phyloP scores from a whole-genome alignment of 768 basidiomycete species.

The Mycena capillaripes region DNA sequence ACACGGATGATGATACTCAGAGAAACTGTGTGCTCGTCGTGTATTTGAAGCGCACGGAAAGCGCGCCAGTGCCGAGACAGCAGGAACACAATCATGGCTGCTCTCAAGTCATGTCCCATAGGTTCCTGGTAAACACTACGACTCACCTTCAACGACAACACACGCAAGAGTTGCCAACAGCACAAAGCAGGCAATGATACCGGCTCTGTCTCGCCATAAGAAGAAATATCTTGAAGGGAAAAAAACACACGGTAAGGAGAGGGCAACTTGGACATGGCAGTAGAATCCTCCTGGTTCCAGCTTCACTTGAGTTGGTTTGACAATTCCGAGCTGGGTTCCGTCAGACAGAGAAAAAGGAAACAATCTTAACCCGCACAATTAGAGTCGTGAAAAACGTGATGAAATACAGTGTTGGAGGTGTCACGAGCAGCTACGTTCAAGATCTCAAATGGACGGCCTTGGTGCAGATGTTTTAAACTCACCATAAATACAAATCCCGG shows the following conservation, averaged over 20 bases:
- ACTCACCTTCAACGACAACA: slow-evolving; percentile 17
- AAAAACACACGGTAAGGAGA: neutral
- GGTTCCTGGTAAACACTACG: neutral
- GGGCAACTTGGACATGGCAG: slow-evolving; percentile 5
- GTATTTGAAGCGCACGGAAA: slow-evolving; percentile 20
- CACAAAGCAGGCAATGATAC: slow-evolving; percentile 4
- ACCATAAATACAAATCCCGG: neutral
- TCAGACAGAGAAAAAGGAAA: too few relatives aligned
- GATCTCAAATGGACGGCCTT: neutral
- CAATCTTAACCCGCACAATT: neutral
- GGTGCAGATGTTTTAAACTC: neutral
- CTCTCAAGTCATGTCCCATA: neutral
- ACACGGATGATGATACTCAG: slow-evolving; percentile 30
- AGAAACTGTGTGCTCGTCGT: slow-evolving; percentile 23
- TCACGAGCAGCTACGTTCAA: neutral
- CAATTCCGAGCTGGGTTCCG: slow-evolving; percentile 12
- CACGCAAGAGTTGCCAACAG: neutral
- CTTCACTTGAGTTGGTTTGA: slow-evolving; percentile 5
- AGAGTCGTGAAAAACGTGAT: slow-evolving; percentile 13
- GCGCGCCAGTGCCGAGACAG: slow-evolving; percentile 26
- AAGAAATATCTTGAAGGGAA: neutral
- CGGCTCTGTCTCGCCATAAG: neutral
- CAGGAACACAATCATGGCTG: slow-evolving; percentile 15
- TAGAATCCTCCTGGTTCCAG: slow-evolving; percentile 27
- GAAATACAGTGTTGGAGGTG: slow-evolving; percentile 12